Evolutionary conservation across 1,139 yeast genomes (phyloP).

Genomic region (Barnettozyma hawaiiensis): DNA sequence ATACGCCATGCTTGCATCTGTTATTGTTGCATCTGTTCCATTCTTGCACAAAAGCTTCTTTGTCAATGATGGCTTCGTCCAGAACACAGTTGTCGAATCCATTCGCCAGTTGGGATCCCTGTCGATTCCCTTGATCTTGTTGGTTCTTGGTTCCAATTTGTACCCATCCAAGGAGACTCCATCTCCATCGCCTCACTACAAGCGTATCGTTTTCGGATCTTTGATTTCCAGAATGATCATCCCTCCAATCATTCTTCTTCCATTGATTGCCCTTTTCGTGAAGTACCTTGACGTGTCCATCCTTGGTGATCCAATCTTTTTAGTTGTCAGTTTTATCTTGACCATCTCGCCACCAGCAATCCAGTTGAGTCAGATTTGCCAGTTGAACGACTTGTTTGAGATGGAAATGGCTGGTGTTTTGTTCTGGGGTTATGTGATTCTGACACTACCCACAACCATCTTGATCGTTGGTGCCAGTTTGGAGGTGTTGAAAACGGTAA

Average conservation of each 20-base stretch:
- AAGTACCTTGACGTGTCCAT: constrained; percentile 59
- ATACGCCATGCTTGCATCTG: constrained; percentile 83
- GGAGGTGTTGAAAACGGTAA: constrained; percentile 26
- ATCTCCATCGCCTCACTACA: constrained; percentile 56
- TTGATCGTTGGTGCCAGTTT: constrained; percentile 62
- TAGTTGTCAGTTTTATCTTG: constrained; percentile 64
- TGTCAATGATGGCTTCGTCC: constrained; percentile 58
- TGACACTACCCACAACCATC: constrained; percentile 71
- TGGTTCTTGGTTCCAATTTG: constrained; percentile 71
- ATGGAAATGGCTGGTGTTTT: constrained; percentile 70
- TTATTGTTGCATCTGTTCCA: constrained; percentile 79
- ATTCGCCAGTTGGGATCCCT: constrained; percentile 77
- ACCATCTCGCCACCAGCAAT: constrained; percentile 78
- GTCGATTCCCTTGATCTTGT: constrained; percentile 78
- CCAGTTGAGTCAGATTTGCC: constrained; percentile 72
- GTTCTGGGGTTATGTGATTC: constrained; percentile 71
- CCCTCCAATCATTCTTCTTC: constrained; percentile 59
- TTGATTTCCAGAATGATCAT: constrained; percentile 67
- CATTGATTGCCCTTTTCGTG: constrained; percentile 56
- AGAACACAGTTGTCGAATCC: constrained; percentile 72
- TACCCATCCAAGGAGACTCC: constrained; percentile 63
- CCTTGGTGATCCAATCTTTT: constrained; percentile 70
- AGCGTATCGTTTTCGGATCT: constrained; percentile 59
- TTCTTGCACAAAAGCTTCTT: constrained; percentile 61
- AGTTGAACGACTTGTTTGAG: constrained; percentile 53